Conservation (phyloP, 1,139 yeast genomes). For the Saccharomycopsis hybrid region DNA sequence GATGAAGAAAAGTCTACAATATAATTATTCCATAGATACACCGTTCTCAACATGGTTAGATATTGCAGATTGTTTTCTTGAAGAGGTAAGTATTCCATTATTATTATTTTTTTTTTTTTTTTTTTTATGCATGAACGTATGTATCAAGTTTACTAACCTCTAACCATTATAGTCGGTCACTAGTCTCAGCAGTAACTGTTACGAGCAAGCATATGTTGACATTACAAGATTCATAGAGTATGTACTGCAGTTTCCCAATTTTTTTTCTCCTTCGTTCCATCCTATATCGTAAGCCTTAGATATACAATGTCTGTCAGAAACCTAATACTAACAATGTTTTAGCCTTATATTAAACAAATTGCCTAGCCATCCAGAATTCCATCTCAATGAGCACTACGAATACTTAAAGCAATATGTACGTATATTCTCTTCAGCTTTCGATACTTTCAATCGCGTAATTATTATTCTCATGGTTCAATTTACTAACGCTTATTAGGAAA, state of each 20-base stretch:
- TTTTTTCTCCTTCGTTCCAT: neutral
- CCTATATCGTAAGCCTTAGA: too few relatives aligned
- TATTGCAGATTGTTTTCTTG: conserved; percentile 12
- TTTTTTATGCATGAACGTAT: too few relatives aligned
- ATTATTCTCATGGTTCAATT: neutral
- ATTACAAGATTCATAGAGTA: conserved; percentile 11
- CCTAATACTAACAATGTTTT: neutral
- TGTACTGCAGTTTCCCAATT: neutral
- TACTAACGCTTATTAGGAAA: neutral
- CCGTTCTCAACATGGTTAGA: conserved; percentile 14
- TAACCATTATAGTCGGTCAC: neutral
- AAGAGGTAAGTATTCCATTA: neutral
- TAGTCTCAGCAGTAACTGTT: neutral
- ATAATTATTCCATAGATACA: conserved; percentile 8
- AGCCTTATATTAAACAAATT: conserved; percentile 11
- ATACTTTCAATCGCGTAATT: neutral
- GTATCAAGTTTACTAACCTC: neutral
- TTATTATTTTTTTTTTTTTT: neutral
- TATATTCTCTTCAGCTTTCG: neutral
- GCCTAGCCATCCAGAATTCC: conserved; percentile 13
- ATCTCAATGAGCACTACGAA: conserved; percentile 6
- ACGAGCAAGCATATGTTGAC: conserved; percentile 12
- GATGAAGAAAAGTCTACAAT: conserved; percentile 9
- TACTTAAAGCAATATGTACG: neutral
- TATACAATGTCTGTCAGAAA: neutral